Evolutionary conservation across 257 asterid genomes (phyloP).

Genomic region (Nicotiana benthamiana): DNA sequence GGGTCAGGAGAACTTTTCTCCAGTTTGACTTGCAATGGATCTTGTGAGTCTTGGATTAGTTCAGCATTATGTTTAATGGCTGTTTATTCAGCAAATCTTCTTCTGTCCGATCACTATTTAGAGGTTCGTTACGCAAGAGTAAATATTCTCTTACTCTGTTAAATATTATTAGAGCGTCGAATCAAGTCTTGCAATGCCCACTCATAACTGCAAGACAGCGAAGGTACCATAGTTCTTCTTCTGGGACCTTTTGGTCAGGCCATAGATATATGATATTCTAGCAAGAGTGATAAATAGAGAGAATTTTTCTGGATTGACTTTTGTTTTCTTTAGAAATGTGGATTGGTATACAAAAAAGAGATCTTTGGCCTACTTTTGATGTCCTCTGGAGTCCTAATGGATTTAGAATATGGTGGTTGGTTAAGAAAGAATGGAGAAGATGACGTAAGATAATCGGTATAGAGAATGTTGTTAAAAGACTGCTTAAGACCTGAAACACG

Average conservation of each 20-base stretch:
- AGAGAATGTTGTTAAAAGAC: too few species aligned
- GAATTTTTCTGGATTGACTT: background rate
- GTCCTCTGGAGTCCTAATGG: background rate
- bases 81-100: too few species aligned
- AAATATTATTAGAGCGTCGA: background rate
- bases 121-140: background rate
- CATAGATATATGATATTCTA: background rate
- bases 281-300: background rate
- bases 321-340: background rate
- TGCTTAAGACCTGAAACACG: too few species aligned
- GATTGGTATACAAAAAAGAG: background rate
- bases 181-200: background rate
- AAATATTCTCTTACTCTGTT: background rate
- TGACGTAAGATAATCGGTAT: background rate
- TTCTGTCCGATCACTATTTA: background rate
- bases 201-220: background rate
- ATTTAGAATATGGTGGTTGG: background rate
- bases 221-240: background rate
- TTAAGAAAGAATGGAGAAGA: too few species aligned
- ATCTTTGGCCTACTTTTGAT: background rate
- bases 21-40: background rate
- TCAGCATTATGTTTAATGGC: background rate
- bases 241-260: background rate
- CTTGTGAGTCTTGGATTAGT: background rate
- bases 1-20: background rate